Base-by-base conservation (phyloP, 2,329 filamentous ascomycete species). In the Monilinia aucupariae region DNA sequence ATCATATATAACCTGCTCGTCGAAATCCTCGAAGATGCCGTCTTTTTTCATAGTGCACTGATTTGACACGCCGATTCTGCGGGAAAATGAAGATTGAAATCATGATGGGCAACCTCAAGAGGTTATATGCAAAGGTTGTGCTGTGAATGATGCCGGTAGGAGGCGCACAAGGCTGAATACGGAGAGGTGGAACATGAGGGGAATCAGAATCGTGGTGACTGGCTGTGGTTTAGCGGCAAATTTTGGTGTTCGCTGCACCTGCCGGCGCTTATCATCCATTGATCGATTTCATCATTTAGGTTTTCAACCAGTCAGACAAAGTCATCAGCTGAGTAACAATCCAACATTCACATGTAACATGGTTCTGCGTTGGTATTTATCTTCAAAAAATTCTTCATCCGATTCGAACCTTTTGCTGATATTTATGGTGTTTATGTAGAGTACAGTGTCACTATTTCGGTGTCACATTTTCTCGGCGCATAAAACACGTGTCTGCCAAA, bases 1-100 rank as follows among this genome's bases (percentile, higher is more conserved):
- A 0, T 77, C 68, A 64, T 84, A 84, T 49, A 80, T 78, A 0
- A 71, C 69, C 4, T 74, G 67, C 39, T 78, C 68, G 71, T 89
- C 85, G 59, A 87, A 83, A 69, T 86, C 61, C 13, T 58, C 59
- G 59, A 74, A 73, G 12, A 53, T 39, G 8, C 52, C 64, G 43
- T 65, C 48, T 32, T 65, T 63, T 39, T 56, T 62, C 69, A 71
- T 71, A 17, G 39, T 64, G 50, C 17, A 51, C 34, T 34, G 25
- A 30, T 9, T 41, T 49, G 22, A 22, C 30, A 13, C n/a, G 32
- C n/a, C 17, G n/a, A n/a, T 13, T 15, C n/a, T 58, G 25, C 25
- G n/a, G 25, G 32, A 49, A n/a, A 34, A 32, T 30, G 34, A 34
- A 50, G 22, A 41, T 50, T 41, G 25, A 30, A 62, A 58, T 34